A percentile compares a stretch with the other conserved stretches of the same genome.
phyloP scores from a whole-genome alignment of 164 flowering plant genomes.

The Macadamia tetraphylla region DNA sequence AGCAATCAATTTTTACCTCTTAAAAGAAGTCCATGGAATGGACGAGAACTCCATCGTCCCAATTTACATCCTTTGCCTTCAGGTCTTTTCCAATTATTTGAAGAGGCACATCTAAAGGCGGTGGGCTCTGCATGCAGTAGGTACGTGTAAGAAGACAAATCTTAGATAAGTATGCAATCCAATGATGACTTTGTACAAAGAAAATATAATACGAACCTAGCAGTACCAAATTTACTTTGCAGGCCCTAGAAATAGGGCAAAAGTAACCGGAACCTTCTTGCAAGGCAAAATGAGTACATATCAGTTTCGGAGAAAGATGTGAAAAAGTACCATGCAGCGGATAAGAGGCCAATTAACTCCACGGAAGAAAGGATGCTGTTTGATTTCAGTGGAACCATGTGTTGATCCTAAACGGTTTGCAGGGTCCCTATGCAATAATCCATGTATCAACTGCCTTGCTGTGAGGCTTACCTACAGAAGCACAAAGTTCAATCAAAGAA shows the following conservation, averaged over 20 bases:
- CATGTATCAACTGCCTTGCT: slow-evolving; percentile 82
- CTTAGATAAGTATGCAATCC: too few relatives aligned
- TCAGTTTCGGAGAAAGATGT: background rate
- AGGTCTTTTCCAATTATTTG: slow-evolving; percentile 52
- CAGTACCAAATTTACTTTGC: too few relatives aligned
- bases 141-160: too few relatives aligned
- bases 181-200: too few relatives aligned
- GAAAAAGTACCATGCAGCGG: slow-evolving; percentile 72
- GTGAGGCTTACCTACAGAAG: slow-evolving; percentile 69
- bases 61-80: slow-evolving; percentile 43
- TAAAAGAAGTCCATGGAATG: slow-evolving; percentile 54
- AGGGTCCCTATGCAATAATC: slow-evolving; percentile 74
- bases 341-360: slow-evolving; percentile 93
- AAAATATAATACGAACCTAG: too few relatives aligned
- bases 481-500: background rate
- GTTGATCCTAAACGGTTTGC: slow-evolving; percentile 67
- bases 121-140: slow-evolving; percentile 55
- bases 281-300: too few relatives aligned
- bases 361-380: slow-evolving; percentile 81
- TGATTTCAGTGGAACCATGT: slow-evolving; percentile 82
- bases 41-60: slow-evolving; percentile 71
- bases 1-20: slow-evolving; percentile 15
- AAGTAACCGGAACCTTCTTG: too few relatives aligned
- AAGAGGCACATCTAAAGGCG: slow-evolving; percentile 70
- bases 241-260: too few relatives aligned